Evolutionary conservation across 176 grass and related monocot species (phyloP), one percentile per base, ranked within the genome.

Genomic region (Musa acuminata): DNA sequence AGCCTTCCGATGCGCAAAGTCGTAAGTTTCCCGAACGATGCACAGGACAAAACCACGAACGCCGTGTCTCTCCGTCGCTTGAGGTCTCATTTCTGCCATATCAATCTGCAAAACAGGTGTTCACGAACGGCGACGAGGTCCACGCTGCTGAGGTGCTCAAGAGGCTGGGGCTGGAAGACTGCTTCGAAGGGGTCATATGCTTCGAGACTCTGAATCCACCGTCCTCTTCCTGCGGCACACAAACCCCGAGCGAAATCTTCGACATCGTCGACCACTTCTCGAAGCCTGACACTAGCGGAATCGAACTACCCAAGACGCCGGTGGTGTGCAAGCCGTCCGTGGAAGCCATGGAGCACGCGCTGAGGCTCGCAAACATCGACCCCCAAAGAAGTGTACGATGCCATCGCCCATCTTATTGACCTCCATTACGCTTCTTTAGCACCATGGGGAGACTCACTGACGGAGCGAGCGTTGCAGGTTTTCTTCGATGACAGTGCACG

Each of bases 401-500:
- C 0, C 62, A 66, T 12, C 77, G 52, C 11, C 55, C 9, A 65
- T 17, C 21, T 12, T 10, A 1, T 76, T 27, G 21, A 43, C 35
- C 35, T 43, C 35, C 35, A 43, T 43, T 43, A 43, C 35, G 35
- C 9, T 71, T 25, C 10, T 24, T 26, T 25, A 26, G 25, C 53
- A 27, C 58, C 0, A 22, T 11, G 23, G 9, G 27, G 20, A 13
- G 16, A 1, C 43, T 51, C 55, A 9, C 2, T 57, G 1, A 13
- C 29, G 10, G 14, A 62, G 14, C 72, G 7, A 35, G 43, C 53
- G 55, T 69, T 83, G 51, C 84, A 99, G 96, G 87, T 99, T 80
- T 99, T 99, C 88, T 95, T 99, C 71, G 96, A 99, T 64, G 96
- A 99, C 76, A 99, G 96, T 82, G 79, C 86, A 2, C 88, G 96